These are phyloP conservation scores for Globisporangium apiculatum DNA, from an alignment of 352 stramenopile genomes.

Conservation along the genomic window DNA sequence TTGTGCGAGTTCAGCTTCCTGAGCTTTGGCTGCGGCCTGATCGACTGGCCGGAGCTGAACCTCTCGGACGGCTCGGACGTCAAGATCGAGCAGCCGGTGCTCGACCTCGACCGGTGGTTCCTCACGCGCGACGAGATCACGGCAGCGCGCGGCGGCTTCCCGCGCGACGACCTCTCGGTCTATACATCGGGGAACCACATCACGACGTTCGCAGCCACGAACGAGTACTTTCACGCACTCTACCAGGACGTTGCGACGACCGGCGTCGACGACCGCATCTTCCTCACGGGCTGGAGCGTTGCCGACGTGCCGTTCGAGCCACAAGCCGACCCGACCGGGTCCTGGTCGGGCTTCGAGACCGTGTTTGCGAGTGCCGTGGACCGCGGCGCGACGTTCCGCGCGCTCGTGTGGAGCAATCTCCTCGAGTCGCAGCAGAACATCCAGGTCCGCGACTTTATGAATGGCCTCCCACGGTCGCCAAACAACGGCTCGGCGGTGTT, in stretches of 20 bases:
- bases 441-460: conserved; percentile 46
- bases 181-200: conserved; percentile 45
- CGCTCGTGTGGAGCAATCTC: conserved; percentile 61
- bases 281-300: conserved; percentile 49
- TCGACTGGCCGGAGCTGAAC: conserved; percentile 10
- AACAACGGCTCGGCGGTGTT: conserved; percentile 23
- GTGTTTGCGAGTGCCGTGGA: conserved; percentile 24
- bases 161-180: conserved; percentile 29
- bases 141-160: conserved; percentile 29
- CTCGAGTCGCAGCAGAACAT: conserved; percentile 47
- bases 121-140: conserved; percentile 50
- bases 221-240: conserved; percentile 41
- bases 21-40: conserved; percentile 15
- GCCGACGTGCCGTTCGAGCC: conserved; percentile 49
- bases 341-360: conserved; percentile 29
- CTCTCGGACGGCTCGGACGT: conserved; percentile 23
- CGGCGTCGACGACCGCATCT: conserved; percentile 29
- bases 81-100: conserved; percentile 25
- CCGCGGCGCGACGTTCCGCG: conserved; percentile 32
- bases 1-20: conserved; percentile 26
- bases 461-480: conserved; percentile 18
- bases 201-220: conserved; percentile 29
- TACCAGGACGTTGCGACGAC: conserved; percentile 34
- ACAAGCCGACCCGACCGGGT: conserved; percentile 14
- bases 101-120: conserved; percentile 50